phyloP scores from a whole-genome alignment of 805 yeast genomes.

The Metschnikowia hibisci region DNA sequence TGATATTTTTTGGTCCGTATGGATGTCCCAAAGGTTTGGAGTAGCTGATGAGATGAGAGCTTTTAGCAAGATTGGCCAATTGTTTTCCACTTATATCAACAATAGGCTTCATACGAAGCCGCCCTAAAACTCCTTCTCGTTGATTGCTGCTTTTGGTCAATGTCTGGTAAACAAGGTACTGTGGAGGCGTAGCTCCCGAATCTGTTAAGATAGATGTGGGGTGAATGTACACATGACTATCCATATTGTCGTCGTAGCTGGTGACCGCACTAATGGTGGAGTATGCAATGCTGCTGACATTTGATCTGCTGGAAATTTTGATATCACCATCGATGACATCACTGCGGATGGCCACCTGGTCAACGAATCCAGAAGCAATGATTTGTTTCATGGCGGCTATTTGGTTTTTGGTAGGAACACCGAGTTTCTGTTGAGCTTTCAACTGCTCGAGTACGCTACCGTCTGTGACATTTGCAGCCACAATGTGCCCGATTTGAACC shows the following conservation, averaged over 20 bases:
- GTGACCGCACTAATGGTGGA: slow-evolving; percentile 49
- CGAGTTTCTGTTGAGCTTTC: slow-evolving; percentile 45
- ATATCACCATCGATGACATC: slow-evolving; percentile 67
- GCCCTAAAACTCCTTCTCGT: slow-evolving; percentile 36
- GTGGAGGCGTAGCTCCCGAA: slow-evolving; percentile 71
- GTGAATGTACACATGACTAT: slow-evolving; percentile 70
- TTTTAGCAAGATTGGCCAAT: slow-evolving; percentile 70
- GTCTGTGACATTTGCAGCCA: slow-evolving; percentile 57
- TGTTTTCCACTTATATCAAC: slow-evolving; percentile 74
- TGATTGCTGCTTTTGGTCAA: slow-evolving; percentile 54
- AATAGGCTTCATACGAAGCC: slow-evolving; percentile 67
- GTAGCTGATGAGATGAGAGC: slow-evolving; percentile 68
- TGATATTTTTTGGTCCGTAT: slow-evolving; percentile 68
- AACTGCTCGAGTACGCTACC: slow-evolving; percentile 50
- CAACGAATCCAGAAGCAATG: slow-evolving; percentile 88
- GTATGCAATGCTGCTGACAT: slow-evolving; percentile 61
- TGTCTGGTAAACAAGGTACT: slow-evolving; percentile 68
- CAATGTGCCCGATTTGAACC: slow-evolving; percentile 72
- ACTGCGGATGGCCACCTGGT: slow-evolving; percentile 82
- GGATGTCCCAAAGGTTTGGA: slow-evolving; percentile 93
- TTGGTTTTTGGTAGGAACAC: slow-evolving; percentile 66
- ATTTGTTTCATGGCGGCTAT: slow-evolving; percentile 82
- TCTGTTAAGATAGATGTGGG: slow-evolving; percentile 64
- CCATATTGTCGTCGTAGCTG: slow-evolving; percentile 33
- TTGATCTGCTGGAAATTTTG: slow-evolving; percentile 53